Conservation (phyloP, 805 yeast genomes). For the Candida easanensis region DNA sequence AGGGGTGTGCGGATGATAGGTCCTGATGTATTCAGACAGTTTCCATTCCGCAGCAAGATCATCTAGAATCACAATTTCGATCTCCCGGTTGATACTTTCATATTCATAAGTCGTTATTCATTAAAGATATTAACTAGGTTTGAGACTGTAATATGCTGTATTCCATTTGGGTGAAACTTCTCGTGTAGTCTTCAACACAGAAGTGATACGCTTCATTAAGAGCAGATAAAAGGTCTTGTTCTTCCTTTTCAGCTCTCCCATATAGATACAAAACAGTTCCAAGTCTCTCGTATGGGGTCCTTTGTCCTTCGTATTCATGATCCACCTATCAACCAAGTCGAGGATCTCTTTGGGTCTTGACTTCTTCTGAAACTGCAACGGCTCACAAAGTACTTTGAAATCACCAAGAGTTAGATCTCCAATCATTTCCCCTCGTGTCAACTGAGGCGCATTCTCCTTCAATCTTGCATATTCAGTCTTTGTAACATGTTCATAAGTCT, state of each 20-base stretch:
- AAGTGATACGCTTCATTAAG: constrained; percentile 17
- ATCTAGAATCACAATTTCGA: too few species aligned
- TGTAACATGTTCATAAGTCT: constrained; percentile 12
- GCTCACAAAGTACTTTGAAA: constrained; percentile 11
- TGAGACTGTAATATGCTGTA: not conserved
- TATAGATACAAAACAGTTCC: constrained; percentile 33
- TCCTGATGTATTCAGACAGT: too few species aligned
- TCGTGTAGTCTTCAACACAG: constrained; percentile 7
- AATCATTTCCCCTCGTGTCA: not conserved
- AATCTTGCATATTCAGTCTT: constrained; percentile 16
- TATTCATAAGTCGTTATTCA: too few species aligned
- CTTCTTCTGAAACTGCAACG: constrained; percentile 32
- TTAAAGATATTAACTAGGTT: too few species aligned
- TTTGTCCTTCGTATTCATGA: constrained; percentile 28
- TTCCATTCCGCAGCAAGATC: too few species aligned
- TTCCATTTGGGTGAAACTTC: constrained; percentile 16
- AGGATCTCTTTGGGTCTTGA: constrained; percentile 34
- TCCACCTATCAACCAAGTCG: constrained; percentile 36
- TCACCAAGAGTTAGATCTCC: constrained; percentile 6
- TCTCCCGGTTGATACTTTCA: too few species aligned
- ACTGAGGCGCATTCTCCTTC: constrained; percentile 7
- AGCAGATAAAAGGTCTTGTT: constrained; percentile 23
- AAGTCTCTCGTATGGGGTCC: constrained; percentile 43
- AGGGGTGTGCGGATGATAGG: too few species aligned
- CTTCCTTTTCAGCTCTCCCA: constrained; percentile 28